phyloP scores from a whole-genome alignment of 2,329 filamentous ascomycete species.

The Nemania serpens region DNA sequence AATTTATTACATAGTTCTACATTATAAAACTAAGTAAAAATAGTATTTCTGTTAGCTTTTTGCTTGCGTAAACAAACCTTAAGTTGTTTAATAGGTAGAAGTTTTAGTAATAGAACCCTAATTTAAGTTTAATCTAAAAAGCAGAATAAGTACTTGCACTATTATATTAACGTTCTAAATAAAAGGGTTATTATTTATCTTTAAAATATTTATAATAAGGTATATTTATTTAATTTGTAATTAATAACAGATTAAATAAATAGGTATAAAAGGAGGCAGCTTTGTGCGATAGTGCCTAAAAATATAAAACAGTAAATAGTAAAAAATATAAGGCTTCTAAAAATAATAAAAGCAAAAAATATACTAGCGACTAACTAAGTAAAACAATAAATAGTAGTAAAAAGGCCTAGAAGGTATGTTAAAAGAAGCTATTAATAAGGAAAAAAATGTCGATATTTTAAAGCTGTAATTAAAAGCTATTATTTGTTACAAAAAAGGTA shows the following conservation, averaged over 20 bases:
- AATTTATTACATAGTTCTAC: conserved; percentile 2
- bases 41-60: neutral
- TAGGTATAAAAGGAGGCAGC: neutral
- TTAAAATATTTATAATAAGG: neutral
- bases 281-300: neutral
- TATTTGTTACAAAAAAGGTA: neutral
- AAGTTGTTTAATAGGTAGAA: neutral
- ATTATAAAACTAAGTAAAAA: conserved; percentile 6
- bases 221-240: neutral
- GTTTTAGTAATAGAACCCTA: neutral
- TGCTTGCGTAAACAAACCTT: conserved; percentile 3
- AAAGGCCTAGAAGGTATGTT: neutral
- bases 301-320: neutral
- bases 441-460: neutral
- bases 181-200: neutral
- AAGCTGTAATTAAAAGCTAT: neutral
- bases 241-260: neutral
- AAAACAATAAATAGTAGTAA: neutral
- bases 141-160: conserved; percentile 5
- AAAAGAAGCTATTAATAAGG: too few species aligned
- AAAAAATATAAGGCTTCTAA: neutral
- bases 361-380: neutral
- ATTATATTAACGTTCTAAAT: conserved; percentile 1
- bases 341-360: neutral
- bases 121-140: neutral